Evolutionary conservation across 2,329 filamentous ascomycete genomes (phyloP).

Genomic region (Botrytis byssoidea): DNA sequence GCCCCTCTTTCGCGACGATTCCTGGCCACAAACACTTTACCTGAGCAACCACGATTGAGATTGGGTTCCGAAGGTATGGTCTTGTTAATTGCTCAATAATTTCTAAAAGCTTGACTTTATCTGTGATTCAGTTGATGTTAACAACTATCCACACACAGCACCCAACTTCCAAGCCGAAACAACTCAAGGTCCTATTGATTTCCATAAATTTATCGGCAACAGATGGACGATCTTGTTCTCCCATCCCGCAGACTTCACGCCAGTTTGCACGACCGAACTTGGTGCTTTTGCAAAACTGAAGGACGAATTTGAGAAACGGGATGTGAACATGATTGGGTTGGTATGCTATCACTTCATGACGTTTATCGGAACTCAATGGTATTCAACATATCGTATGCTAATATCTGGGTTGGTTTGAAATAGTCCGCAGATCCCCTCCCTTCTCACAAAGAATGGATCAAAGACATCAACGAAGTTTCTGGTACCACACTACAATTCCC

Average conservation of each 20-base stretch:
- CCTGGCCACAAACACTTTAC: constrained; percentile 18
- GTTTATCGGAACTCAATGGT: constrained; percentile 43
- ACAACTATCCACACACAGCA: constrained; percentile 43
- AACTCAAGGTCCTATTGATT: constrained; percentile 71
- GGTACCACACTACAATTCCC: constrained; percentile 67
- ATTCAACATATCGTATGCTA: not conserved
- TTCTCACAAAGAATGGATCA: constrained; percentile 82
- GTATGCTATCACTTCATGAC: constrained; percentile 6
- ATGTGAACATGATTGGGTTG: constrained; percentile 84
- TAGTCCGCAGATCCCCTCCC: constrained; percentile 73
- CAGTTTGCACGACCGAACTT: constrained; percentile 89
- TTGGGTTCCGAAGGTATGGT: constrained; percentile 24
- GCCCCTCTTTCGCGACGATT: constrained; percentile 24
- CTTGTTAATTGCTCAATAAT: not conserved
- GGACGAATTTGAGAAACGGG: constrained; percentile 74
- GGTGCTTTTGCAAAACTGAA: constrained; percentile 73
- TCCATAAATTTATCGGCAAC: constrained; percentile 73
- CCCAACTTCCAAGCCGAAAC: constrained; percentile 80
- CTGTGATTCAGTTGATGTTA: not conserved
- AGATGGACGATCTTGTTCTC: constrained; percentile 78
- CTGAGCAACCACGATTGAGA: constrained; percentile 25
- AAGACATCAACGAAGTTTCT: constrained; percentile 76
- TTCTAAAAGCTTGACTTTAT: not conserved
- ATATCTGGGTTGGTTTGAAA: not conserved
- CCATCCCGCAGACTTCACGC: constrained; percentile 84